A percentile compares a stretch with the other conserved stretches of the same genome.
phyloP scores from a whole-genome alignment of 2,329 filamentous ascomycete genomes.

The Triangularia setosa region DNA sequence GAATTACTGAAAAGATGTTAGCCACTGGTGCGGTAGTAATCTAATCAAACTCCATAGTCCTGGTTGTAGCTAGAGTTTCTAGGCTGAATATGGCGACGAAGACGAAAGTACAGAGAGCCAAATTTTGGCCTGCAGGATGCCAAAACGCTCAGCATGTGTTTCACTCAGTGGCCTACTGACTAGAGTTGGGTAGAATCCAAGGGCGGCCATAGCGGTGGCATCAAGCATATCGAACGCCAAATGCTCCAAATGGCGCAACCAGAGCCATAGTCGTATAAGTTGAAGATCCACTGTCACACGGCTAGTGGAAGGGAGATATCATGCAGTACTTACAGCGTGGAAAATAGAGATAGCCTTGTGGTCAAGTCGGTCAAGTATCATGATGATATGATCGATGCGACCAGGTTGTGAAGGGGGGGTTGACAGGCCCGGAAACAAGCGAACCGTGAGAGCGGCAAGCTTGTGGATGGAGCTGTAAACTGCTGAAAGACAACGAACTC shows the following conservation, averaged over 20 bases:
- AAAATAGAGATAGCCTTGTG: slow-evolving; percentile 17
- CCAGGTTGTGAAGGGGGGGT: background rate
- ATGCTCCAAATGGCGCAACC: background rate
- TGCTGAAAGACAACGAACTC: background rate
- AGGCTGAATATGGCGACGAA: background rate
- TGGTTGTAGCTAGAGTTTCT: background rate
- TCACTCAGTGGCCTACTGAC: background rate
- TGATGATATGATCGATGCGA: slow-evolving; percentile 22
- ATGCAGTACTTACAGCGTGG: slow-evolving; percentile 19
- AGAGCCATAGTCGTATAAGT: background rate
- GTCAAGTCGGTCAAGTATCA: slow-evolving; percentile 20
- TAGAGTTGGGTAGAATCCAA: background rate
- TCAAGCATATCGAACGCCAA: background rate
- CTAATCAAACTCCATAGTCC: background rate
- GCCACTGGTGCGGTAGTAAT: background rate
- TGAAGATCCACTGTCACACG: background rate
- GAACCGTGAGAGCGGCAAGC: background rate
- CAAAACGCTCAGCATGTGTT: background rate
- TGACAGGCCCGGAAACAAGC: slow-evolving; percentile 1
- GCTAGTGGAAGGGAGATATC: background rate
- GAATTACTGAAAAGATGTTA: slow-evolving; percentile 16
- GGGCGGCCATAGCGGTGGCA: background rate
- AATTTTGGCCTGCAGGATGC: background rate
- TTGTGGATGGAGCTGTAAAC: background rate
- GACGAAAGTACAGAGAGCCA: background rate